phyloP scores from a whole-genome alignment of 108 stramenopile genomes.

The Cylindrotheca fusiformis region DNA sequence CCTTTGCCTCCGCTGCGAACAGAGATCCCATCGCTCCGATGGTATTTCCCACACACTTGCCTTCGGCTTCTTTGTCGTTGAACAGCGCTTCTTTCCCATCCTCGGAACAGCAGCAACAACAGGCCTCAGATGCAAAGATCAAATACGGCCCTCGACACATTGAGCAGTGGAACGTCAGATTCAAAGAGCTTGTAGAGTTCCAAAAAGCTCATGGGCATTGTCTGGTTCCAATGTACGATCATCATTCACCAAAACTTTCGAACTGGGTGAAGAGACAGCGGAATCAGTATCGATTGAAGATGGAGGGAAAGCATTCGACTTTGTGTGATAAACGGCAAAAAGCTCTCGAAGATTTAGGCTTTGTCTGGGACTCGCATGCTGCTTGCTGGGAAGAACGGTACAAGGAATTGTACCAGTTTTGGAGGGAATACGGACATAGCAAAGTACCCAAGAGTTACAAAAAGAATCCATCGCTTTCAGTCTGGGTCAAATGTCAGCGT shows the following conservation, averaged over 20 bases:
- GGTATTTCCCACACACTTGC: background rate
- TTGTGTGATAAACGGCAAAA: conserved; percentile 24
- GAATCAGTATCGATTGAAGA: conserved; percentile 34
- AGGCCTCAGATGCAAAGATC: background rate
- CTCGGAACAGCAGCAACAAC: background rate
- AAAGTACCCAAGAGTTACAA: conserved; percentile 21
- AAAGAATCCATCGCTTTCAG: conserved; percentile 35
- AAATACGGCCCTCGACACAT: background rate
- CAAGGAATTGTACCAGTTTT: conserved; percentile 19
- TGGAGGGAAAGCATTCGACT: conserved; percentile 15
- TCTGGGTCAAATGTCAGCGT: conserved; percentile 58
- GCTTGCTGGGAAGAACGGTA: conserved; percentile 31
- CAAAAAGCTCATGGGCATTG: conserved; percentile 40
- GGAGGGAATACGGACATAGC: conserved; percentile 27
- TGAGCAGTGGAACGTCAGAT: conserved; percentile 57
- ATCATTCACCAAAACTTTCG: conserved; percentile 31
- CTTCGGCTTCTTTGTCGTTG: background rate
- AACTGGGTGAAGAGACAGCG: conserved; percentile 57
- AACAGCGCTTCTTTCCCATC: background rate
- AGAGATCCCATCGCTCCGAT: background rate
- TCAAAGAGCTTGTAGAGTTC: conserved; percentile 63
- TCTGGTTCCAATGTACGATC: conserved; percentile 27
- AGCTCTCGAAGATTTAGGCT: conserved; percentile 28
- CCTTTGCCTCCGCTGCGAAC: no score
- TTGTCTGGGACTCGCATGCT: conserved; percentile 27